phyloP scores from a whole-genome alignment of 352 stramenopile species.

The Pythium chondricola region DNA sequence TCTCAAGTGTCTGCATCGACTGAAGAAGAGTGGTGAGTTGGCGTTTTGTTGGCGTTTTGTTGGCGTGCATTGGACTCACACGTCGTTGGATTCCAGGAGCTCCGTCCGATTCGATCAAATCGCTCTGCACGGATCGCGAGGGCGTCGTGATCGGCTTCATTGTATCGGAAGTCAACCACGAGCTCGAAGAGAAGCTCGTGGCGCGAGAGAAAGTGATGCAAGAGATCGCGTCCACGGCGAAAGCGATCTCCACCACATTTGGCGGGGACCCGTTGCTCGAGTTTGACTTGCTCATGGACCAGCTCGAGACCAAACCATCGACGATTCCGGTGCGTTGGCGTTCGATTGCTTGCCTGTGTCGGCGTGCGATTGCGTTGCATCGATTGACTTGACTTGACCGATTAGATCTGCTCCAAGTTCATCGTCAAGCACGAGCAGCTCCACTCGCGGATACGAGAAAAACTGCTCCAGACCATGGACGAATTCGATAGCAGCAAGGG shows the following conservation, averaged over 20 bases:
- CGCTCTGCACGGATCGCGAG: constrained; percentile 75
- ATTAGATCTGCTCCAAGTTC: constrained; percentile 75
- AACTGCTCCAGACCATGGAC: constrained; percentile 59
- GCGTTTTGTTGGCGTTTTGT: background rate
- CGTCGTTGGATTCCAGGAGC: constrained; percentile 43
- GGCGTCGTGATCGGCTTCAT: constrained; percentile 85
- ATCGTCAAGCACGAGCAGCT: constrained; percentile 76
- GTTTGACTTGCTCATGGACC: constrained; percentile 80
- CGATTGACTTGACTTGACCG: background rate
- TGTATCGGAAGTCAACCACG: constrained; percentile 80
- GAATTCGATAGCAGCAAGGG: constrained; percentile 58
- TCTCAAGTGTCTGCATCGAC: constrained; percentile 73
- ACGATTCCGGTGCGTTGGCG: constrained; percentile 76
- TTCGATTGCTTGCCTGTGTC: no score
- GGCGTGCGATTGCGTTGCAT: no score
- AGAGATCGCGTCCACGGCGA: constrained; percentile 64
- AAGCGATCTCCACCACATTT: constrained; percentile 73
- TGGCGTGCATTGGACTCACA: constrained; percentile 1
- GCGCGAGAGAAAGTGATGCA: constrained; percentile 77
- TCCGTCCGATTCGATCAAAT: constrained; percentile 77
- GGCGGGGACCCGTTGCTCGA: constrained; percentile 76
- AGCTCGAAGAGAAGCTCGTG: constrained; percentile 74
- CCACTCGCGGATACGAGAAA: constrained; percentile 62
- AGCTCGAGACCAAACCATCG: constrained; percentile 79
- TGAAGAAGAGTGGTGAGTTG: constrained; percentile 69